phyloP scores from a whole-genome alignment of 2,329 filamentous ascomycete species.

The Fusarium goolgardi region DNA sequence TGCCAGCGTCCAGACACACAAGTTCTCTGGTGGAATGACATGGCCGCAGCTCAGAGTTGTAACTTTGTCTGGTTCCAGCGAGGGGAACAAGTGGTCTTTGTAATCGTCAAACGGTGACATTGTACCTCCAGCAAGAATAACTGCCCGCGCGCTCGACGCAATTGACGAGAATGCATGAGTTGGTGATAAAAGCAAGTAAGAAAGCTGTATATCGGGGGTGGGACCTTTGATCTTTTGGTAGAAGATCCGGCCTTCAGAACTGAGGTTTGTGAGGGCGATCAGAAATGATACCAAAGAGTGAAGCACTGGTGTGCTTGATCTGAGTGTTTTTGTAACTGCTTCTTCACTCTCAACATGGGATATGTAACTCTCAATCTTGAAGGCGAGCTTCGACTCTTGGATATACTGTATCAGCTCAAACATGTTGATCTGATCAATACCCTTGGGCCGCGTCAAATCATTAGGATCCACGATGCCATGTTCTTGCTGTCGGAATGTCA shows the following conservation, averaged over 20 bases:
- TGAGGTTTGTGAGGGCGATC: conserved; percentile 85
- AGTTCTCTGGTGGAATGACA: conserved; percentile 85
- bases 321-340: conserved; percentile 42
- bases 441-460: conserved; percentile 81
- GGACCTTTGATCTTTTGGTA: conserved; percentile 61
- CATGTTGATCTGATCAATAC: conserved; percentile 94
- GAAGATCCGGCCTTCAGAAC: conserved; percentile 75
- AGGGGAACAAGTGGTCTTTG: conserved; percentile 84
- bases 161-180: conserved; percentile 92
- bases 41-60: conserved; percentile 92
- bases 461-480: conserved; percentile 78
- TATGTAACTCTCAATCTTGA: conserved; percentile 93
- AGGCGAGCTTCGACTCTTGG: conserved; percentile 89
- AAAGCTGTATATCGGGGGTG: conserved; percentile 68
- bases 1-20: conserved; percentile 80
- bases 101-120: conserved; percentile 99
- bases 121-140: conserved; percentile 92
- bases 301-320: conserved; percentile 60
- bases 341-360: conserved; percentile 67
- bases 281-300: conserved; percentile 73
- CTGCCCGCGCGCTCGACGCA: conserved; percentile 83
- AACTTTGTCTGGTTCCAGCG: conserved; percentile 71
- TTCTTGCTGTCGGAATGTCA: conserved; percentile 46
- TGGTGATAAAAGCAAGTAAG: conserved; percentile 90
- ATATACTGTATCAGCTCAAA: conserved; percentile 90